These are phyloP conservation scores for Colletotrichum trifolii DNA, from an alignment of 2,329 filamentous ascomycete species.

Conservation along the genomic window DNA sequence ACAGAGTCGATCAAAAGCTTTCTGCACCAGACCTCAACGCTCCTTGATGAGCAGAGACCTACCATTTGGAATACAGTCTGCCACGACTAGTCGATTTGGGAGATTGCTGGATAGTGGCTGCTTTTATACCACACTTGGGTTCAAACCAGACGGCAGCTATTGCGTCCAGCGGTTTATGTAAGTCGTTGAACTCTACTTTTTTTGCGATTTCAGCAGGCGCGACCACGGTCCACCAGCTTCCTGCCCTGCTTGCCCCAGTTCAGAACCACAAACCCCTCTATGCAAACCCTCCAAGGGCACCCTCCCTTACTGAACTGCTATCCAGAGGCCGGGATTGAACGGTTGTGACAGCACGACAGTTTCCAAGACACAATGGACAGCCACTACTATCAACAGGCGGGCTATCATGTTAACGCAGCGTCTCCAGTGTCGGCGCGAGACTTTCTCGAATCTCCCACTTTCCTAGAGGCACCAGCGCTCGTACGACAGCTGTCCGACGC, in stretches of 20 bases:
- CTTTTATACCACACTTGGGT: slow-evolving; percentile 18
- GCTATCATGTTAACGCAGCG: slow-evolving; percentile 33
- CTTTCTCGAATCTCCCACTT: slow-evolving; percentile 30
- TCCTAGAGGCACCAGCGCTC: slow-evolving; percentile 31
- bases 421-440: slow-evolving; percentile 34
- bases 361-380: slow-evolving; percentile 28
- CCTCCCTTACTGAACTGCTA: slow-evolving; percentile 35
- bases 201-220: too few relatives aligned
- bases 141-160: slow-evolving; percentile 5
- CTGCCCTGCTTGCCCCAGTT: slow-evolving; percentile 7
- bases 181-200: slow-evolving; percentile 4
- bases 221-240: not conserved
- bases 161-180: slow-evolving; percentile 19
- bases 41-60: slow-evolving; percentile 14
- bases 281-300: slow-evolving; percentile 8
- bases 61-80: not conserved
- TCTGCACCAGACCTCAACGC: slow-evolving; percentile 8
- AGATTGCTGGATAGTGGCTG: slow-evolving; percentile 8
- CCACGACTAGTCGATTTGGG: not conserved
- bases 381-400: slow-evolving; percentile 25
- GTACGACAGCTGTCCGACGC: slow-evolving; percentile 30
- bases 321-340: slow-evolving; percentile 31
- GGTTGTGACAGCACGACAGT: slow-evolving; percentile 32
- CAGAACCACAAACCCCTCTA: not conserved
- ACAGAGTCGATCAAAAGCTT: not conserved